These are phyloP conservation scores for Schizosaccharomyces versatilis DNA, from an alignment of 1,139 yeast species.

Conservation along the genomic window DNA sequence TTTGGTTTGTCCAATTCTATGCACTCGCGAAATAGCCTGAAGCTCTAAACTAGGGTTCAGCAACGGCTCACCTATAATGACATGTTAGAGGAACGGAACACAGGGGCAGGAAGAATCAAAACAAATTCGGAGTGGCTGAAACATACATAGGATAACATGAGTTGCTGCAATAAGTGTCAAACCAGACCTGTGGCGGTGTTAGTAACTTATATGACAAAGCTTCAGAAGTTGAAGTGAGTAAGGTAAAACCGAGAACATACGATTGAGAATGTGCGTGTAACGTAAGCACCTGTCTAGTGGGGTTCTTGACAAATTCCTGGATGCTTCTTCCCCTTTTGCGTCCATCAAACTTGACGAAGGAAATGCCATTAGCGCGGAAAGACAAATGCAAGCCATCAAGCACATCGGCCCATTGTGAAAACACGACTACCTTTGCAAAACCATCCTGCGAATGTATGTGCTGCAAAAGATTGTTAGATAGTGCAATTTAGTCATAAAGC, in stretches of 20 bases:
- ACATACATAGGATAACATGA: conserved; percentile 29
- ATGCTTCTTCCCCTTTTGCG: conserved; percentile 25
- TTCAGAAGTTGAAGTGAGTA: too few relatives aligned
- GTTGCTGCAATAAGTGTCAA: conserved; percentile 75
- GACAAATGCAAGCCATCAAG: conserved; percentile 48
- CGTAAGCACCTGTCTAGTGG: conserved; percentile 54
- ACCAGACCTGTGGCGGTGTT: conserved; percentile 39
- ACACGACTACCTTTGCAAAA: not conserved
- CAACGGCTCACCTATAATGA: conserved; percentile 39
- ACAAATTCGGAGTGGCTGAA: not conserved
- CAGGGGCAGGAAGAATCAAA: too few relatives aligned
- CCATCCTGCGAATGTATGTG: not conserved
- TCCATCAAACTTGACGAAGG: conserved; percentile 22
- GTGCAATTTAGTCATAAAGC: too few relatives aligned
- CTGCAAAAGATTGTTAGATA: not conserved
- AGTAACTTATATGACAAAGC: not conserved
- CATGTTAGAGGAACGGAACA: not conserved
- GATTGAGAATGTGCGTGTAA: conserved; percentile 58
- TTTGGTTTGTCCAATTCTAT: conserved; percentile 67
- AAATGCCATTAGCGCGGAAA: conserved; percentile 34
- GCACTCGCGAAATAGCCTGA: conserved; percentile 81
- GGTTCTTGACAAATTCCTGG: conserved; percentile 36
- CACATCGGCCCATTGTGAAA: conserved; percentile 24
- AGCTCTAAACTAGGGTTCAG: conserved; percentile 70
- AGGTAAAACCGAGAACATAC: not conserved